Conservation (phyloP, 2,329 filamentous ascomycete genomes). For the Cytospora piceicola region DNA sequence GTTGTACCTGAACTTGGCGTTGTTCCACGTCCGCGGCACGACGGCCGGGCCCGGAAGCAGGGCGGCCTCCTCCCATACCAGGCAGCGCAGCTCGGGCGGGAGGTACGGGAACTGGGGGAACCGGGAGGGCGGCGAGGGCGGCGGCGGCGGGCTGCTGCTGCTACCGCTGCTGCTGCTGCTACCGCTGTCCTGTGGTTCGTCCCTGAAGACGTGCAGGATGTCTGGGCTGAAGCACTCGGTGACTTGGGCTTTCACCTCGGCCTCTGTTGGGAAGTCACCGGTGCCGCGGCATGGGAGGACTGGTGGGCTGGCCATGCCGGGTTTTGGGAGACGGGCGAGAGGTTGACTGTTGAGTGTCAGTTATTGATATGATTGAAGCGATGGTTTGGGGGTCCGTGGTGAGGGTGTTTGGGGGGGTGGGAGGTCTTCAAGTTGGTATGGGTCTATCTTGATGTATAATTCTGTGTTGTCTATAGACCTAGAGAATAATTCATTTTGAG, state of each 20-base stretch:
- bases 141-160: background rate
- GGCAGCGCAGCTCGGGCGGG: constrained; percentile 20
- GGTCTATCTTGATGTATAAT: background rate
- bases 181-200: constrained; percentile 10
- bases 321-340: background rate
- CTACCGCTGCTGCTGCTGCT: too few relatives aligned
- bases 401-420: background rate
- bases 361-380: background rate
- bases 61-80: constrained; percentile 31
- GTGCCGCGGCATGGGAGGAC: background rate
- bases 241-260: background rate
- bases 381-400: too few relatives aligned
- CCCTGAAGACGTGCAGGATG: constrained; percentile 25
- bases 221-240: constrained; percentile 23
- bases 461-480: background rate
- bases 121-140: background rate
- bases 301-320: background rate
- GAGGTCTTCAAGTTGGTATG: background rate
- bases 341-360: background rate
- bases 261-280: constrained; percentile 4
- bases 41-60: constrained; percentile 23
- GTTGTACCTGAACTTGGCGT: constrained; percentile 25
- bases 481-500: background rate
- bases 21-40: constrained; percentile 29
- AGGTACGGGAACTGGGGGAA: constrained; percentile 27